These are phyloP conservation scores for Kitagawia praeruptora DNA, from an alignment of 129 eudicot species.

Conservation along the genomic window DNA sequence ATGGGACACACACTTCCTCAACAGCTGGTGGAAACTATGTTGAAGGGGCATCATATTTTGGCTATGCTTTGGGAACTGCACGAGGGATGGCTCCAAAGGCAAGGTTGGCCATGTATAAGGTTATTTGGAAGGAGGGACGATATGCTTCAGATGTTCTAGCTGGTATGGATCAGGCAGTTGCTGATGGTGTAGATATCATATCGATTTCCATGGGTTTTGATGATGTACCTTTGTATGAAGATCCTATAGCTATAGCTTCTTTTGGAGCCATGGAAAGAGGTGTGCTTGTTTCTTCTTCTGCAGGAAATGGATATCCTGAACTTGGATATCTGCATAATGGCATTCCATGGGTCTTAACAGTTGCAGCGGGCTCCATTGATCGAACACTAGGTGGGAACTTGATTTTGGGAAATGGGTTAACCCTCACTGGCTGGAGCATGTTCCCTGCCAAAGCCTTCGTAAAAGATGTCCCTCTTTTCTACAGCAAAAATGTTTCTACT, in stretches of 20 bases:
- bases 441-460: slow-evolving; percentile 32
- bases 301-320: slow-evolving; percentile 26
- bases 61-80: slow-evolving; percentile 38
- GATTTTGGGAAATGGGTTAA: slow-evolving; percentile 12
- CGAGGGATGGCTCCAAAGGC: slow-evolving; percentile 44
- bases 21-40: slow-evolving; percentile 37
- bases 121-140: slow-evolving; percentile 28
- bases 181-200: slow-evolving; percentile 40
- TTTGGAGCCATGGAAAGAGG: slow-evolving; percentile 35
- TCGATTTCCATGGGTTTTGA: slow-evolving; percentile 38
- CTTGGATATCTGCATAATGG: slow-evolving; percentile 26
- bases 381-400: slow-evolving; percentile 23
- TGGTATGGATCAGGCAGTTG: slow-evolving; percentile 37
- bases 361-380: slow-evolving; percentile 34
- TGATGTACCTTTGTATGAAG: slow-evolving; percentile 19
- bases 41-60: slow-evolving; percentile 26
- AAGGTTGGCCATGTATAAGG: slow-evolving; percentile 34
- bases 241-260: slow-evolving; percentile 38
- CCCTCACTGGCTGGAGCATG: slow-evolving; percentile 24
- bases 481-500: slow-evolving; percentile 19
- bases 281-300: slow-evolving; percentile 36
- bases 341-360: slow-evolving; percentile 37
- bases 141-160: slow-evolving; percentile 37
- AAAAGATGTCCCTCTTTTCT: slow-evolving; percentile 15
- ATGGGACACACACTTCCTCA: slow-evolving; percentile 42